These are phyloP conservation scores for Monilinia polystroma DNA, from an alignment of 2,329 filamentous ascomycete species.

Conservation along the genomic window DNA sequence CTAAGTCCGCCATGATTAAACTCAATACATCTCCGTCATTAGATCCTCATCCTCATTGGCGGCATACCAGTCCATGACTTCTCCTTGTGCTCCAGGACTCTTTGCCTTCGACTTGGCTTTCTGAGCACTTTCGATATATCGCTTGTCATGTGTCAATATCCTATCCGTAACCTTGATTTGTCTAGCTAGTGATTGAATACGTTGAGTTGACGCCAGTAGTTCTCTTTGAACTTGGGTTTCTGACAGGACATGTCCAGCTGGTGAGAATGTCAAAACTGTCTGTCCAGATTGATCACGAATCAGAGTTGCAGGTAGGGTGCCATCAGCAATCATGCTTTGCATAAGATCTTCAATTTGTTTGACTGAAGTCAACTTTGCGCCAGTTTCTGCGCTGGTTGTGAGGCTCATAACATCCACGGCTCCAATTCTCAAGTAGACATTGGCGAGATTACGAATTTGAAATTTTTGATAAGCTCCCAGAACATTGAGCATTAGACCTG, in stretches of 20 bases:
- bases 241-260: slow-evolving; percentile 45
- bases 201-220: slow-evolving; percentile 45
- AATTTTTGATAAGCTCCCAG: slow-evolving; percentile 70
- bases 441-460: slow-evolving; percentile 70
- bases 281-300: slow-evolving; percentile 42
- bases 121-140: slow-evolving; percentile 52
- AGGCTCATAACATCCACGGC: slow-evolving; percentile 52
- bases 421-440: slow-evolving; percentile 64
- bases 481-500: slow-evolving; percentile 67
- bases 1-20: not conserved
- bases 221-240: slow-evolving; percentile 53
- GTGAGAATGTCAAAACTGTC: slow-evolving; percentile 53
- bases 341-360: slow-evolving; percentile 50
- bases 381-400: slow-evolving; percentile 57
- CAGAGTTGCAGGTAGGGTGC: slow-evolving; percentile 54
- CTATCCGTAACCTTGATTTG: slow-evolving; percentile 54
- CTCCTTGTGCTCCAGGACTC: slow-evolving; percentile 24
- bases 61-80: slow-evolving; percentile 34
- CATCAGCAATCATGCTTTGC: slow-evolving; percentile 54
- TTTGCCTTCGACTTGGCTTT: slow-evolving; percentile 49
- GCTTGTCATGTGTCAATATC: slow-evolving; percentile 54
- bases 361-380: slow-evolving; percentile 44
- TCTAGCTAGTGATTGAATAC: slow-evolving; percentile 48
- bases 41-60: slow-evolving; percentile 38
- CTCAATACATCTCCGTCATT: slow-evolving; percentile 31